These are phyloP conservation scores for Diaporthe citriasiana DNA, from an alignment of 2,329 filamentous ascomycete genomes.

Conservation along the genomic window DNA sequence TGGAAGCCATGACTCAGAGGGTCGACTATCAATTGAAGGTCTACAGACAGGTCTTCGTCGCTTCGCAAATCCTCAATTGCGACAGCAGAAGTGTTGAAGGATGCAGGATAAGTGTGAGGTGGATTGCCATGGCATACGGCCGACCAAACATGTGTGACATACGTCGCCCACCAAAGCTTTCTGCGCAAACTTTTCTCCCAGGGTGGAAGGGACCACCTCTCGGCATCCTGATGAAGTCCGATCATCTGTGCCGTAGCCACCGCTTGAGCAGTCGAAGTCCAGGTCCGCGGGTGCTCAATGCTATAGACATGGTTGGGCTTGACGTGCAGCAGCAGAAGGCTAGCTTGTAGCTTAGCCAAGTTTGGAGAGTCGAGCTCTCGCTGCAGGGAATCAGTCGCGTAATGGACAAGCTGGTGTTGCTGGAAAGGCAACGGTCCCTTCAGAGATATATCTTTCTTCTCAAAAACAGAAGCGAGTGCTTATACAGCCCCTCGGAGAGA, in stretches of 20 bases:
- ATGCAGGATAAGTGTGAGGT: neutral
- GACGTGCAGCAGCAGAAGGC: neutral
- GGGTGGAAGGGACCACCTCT: neutral
- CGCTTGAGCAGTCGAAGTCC: neutral
- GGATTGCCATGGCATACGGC: neutral
- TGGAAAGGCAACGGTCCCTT: neutral
- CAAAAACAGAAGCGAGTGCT: neutral
- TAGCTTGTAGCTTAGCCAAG: neutral
- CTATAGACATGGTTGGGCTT: conserved; percentile 7
- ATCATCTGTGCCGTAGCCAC: neutral
- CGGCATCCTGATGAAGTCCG: conserved; percentile 1
- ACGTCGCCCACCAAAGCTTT: neutral
- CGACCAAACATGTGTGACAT: neutral
- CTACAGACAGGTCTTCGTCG: neutral
- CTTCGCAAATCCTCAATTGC: neutral
- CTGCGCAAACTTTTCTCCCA: neutral
- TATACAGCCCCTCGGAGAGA: neutral
- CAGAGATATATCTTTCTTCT: neutral
- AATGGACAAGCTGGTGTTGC: neutral
- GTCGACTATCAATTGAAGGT: neutral
- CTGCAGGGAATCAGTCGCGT: neutral
- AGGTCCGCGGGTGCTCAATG: neutral
- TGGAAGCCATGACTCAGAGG: neutral
- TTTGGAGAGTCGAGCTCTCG: neutral
- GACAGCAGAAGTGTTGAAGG: neutral